phyloP scores from a whole-genome alignment of 192 early-diverging fungal species.

The Backusella sp. region DNA sequence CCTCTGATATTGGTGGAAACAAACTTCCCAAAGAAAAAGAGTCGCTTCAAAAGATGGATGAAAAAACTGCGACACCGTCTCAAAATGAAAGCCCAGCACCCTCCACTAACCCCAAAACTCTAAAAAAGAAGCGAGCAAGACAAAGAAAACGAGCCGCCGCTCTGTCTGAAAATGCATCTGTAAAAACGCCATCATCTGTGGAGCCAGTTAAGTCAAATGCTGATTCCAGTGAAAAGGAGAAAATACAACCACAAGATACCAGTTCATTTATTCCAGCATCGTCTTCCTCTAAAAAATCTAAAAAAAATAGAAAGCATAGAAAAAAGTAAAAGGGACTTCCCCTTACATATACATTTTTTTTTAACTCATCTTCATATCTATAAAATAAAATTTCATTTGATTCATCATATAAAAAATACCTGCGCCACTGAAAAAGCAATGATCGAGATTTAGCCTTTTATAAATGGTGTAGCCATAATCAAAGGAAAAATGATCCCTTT shows the following conservation, averaged over 20 bases:
- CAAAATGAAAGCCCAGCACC: neutral
- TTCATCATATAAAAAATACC: neutral
- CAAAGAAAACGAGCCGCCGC: neutral
- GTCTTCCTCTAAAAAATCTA: neutral
- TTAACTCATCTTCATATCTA: too few species aligned
- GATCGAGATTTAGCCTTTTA: neutral
- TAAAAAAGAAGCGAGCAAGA: neutral
- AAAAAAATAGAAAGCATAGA: neutral
- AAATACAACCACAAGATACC: neutral
- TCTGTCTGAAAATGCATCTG: neutral
- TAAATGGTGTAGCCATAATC: neutral
- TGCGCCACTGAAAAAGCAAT: neutral
- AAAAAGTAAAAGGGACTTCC: neutral
- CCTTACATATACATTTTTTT: too few species aligned
- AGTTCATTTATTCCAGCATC: neutral
- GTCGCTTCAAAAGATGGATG: neutral
- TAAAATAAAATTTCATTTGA: neutral
- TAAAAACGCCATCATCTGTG: neutral
- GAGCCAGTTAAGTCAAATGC: neutral
- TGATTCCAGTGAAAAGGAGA: neutral
- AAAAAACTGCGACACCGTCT: neutral
- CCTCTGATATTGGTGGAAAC: too few species aligned
- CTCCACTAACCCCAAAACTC: neutral
- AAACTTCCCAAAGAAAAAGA: neutral
- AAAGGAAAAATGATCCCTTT: neutral